phyloP scores from a whole-genome alignment of 768 basidiomycete genomes.

The Saitozyma sp. region DNA sequence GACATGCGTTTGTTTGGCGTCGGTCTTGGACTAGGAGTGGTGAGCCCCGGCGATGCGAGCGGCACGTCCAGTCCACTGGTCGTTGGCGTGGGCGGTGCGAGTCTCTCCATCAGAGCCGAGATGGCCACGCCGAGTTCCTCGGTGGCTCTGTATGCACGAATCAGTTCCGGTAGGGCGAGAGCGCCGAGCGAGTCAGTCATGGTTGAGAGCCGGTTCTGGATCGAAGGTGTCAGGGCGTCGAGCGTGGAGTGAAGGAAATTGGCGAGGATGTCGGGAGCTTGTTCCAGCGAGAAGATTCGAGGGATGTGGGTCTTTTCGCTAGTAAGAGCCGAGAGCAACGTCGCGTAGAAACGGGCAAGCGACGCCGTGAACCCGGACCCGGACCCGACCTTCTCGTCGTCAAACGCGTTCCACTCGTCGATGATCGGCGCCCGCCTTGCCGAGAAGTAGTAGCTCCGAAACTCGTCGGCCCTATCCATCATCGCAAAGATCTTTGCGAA shows the following conservation, averaged over 20 bases:
- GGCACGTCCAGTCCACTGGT: neutral
- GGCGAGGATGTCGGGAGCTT: constrained; percentile 67
- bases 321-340: constrained; percentile 66
- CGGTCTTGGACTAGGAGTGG: constrained; percentile 13
- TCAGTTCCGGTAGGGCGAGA: constrained; percentile 67
- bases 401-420: constrained; percentile 66
- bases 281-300: constrained; percentile 80
- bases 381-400: neutral
- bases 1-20: constrained; percentile 12
- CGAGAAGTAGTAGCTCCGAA: constrained; percentile 90
- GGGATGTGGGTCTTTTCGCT: constrained; percentile 73
- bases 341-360: constrained; percentile 71
- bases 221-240: constrained; percentile 74
- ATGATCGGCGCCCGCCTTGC: constrained; percentile 69
- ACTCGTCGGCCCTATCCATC: constrained; percentile 90
- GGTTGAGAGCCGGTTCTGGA: constrained; percentile 73
- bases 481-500: constrained; percentile 81
- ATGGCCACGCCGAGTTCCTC: constrained; percentile 77
- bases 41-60: neutral
- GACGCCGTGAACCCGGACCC: constrained; percentile 61
- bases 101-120: constrained; percentile 69
- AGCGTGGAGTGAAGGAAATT: constrained; percentile 79
- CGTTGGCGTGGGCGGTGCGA: neutral
- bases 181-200: constrained; percentile 68
- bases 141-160: constrained; percentile 68